phyloP scores from a whole-genome alignment of 1,139 yeast species.

The Yarrowia galli region DNA sequence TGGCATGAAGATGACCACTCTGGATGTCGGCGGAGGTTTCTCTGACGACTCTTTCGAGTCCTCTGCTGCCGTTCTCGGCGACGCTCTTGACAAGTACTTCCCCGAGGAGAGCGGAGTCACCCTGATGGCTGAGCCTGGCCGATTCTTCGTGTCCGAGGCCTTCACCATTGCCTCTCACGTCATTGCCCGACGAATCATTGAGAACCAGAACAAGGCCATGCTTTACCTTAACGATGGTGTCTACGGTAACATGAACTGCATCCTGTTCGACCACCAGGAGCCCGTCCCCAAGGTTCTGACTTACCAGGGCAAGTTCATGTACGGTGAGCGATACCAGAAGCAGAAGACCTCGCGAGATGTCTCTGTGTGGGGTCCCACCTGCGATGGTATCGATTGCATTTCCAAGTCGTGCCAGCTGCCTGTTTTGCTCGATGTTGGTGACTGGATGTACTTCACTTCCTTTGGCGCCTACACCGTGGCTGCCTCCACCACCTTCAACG shows the following conservation, averaged over 20 bases:
- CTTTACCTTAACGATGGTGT: constrained; percentile 93
- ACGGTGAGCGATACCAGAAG: constrained; percentile 49
- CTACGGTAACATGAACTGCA: constrained; percentile 93
- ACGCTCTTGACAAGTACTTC: constrained; percentile 65
- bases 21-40: constrained; percentile 97
- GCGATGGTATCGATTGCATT: constrained; percentile 94
- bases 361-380: constrained; percentile 97
- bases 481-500: constrained; percentile 87
- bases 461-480: constrained; percentile 95
- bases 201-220: constrained; percentile 54
- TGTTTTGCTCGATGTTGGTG: constrained; percentile 76
- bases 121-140: constrained; percentile 93
- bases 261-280: constrained; percentile 87
- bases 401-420: constrained; percentile 61
- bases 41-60: constrained; percentile 68
- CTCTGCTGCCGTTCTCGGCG: constrained; percentile 66
- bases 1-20: constrained; percentile 60
- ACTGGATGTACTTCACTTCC: constrained; percentile 86
- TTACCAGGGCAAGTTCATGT: constrained; percentile 58
- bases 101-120: constrained; percentile 57
- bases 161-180: constrained; percentile 86
- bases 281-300: constrained; percentile 74
- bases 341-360: constrained; percentile 49
- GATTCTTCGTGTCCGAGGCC: constrained; percentile 85
- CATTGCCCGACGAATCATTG: constrained; percentile 72